phyloP scores from a whole-genome alignment of 2,329 filamentous ascomycete genomes.

The Huntiella decipiens region DNA sequence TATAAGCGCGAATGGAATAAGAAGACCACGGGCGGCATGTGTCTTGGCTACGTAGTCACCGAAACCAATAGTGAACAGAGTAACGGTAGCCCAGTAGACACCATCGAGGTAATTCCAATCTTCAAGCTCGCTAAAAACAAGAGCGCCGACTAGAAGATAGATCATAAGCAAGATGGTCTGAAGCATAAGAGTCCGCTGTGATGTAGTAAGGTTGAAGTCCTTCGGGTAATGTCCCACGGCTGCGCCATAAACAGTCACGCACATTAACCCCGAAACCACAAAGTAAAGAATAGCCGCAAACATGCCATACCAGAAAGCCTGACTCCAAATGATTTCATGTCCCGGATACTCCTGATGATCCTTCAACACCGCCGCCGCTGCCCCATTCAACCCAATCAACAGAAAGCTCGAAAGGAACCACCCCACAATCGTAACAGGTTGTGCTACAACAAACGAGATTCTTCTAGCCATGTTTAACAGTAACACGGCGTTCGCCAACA shows the following conservation, averaged over 20 bases:
- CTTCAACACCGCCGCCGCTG: constrained; percentile 40
- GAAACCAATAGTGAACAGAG: constrained; percentile 44
- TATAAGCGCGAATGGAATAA: constrained; percentile 68
- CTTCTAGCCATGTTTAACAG: constrained; percentile 72
- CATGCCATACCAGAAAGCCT: constrained; percentile 75
- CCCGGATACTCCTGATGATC: constrained; percentile 15
- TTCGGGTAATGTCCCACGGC: constrained; percentile 49
- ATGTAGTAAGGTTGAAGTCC: constrained; percentile 59
- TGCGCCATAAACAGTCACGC: constrained; percentile 64
- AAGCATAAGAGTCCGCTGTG: constrained; percentile 73
- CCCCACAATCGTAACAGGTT: constrained; percentile 64
- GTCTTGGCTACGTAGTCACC: constrained; percentile 33
- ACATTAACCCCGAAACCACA: constrained; percentile 55
- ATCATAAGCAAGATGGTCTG: constrained; percentile 75
- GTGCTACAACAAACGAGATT: constrained; percentile 61
- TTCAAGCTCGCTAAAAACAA: constrained; percentile 55
- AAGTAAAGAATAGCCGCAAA: constrained; percentile 68
- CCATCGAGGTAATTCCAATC: constrained; percentile 60
- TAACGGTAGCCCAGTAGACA: constrained; percentile 62
- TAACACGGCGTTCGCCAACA: constrained; percentile 63
- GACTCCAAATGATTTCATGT: constrained; percentile 45
- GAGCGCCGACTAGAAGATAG: constrained; percentile 61
- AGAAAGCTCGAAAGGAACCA: constrained; percentile 53
- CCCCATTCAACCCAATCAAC: constrained; percentile 45
- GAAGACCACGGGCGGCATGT: constrained; percentile 43